A percentile compares a stretch with the other conserved stretches of the same genome.
phyloP scores from a whole-genome alignment of 2,329 filamentous ascomycete species.

The Juglanconis oblonga region DNA sequence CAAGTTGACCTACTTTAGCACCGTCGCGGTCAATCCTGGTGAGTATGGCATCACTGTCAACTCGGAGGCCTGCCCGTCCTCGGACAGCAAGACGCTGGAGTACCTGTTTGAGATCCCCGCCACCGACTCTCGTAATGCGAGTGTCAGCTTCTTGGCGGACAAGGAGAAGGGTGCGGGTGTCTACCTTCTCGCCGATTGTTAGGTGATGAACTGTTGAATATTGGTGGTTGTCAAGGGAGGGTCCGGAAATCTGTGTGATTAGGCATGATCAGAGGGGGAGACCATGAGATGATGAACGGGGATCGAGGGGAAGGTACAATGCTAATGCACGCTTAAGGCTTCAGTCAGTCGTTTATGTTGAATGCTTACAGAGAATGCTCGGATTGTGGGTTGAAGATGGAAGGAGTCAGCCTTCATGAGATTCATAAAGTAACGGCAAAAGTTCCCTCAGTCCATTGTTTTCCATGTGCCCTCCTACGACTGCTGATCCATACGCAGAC shows the following conservation, averaged over 20 bases:
- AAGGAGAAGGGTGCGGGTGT: constrained; percentile 12
- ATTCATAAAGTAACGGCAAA: too few species aligned
- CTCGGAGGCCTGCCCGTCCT: constrained; percentile 13
- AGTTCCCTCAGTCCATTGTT: too few species aligned
- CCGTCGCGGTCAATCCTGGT: constrained; percentile 13
- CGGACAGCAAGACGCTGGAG: background rate
- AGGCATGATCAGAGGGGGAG: background rate
- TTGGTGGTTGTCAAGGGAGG: background rate
- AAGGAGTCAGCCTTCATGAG: too few species aligned
- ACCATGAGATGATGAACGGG: background rate
- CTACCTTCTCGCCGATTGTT: constrained; percentile 18
- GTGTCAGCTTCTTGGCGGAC: constrained; percentile 12
- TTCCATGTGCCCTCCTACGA: too few species aligned
- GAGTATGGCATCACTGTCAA: constrained; percentile 18
- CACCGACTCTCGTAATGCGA: constrained; percentile 16
- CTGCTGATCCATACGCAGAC: too few species aligned
- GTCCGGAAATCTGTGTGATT: background rate
- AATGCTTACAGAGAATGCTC: background rate
- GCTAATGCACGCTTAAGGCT: background rate
- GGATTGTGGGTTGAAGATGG: background rate
- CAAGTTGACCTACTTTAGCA: constrained; percentile 15
- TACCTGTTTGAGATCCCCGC: constrained; percentile 17
- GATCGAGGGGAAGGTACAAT: background rate
- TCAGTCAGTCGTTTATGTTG: background rate
- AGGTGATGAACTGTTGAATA: background rate